phyloP scores from a whole-genome alignment of 169 alveolate species.

The Cryptosporidium viatorum region DNA sequence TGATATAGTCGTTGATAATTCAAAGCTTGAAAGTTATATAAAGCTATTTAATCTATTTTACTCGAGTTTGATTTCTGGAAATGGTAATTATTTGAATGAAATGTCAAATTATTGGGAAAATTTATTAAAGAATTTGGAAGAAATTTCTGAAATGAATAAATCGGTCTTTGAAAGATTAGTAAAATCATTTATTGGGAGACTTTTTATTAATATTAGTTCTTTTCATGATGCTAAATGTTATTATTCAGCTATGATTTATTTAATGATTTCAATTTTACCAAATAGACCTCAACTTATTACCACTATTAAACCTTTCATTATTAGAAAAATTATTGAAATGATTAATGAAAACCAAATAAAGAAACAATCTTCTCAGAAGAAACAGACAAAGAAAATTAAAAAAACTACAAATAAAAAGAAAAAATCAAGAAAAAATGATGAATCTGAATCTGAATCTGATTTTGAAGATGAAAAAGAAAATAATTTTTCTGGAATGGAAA shows the following conservation, averaged over 20 bases:
- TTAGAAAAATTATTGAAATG: constrained; percentile 42
- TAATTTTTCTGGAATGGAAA: constrained; percentile 28
- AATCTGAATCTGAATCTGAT: background rate
- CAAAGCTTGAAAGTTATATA: constrained; percentile 19
- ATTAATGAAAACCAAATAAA: constrained; percentile 19
- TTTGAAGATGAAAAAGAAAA: constrained; percentile 44
- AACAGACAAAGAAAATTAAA: background rate
- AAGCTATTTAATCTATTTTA: constrained; percentile 16
- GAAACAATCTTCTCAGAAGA: background rate
- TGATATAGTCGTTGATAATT: constrained; percentile 1
- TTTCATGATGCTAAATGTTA: constrained; percentile 18
- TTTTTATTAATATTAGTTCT: constrained; percentile 29
- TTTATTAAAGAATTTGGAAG: constrained; percentile 7
- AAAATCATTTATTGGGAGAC: constrained; percentile 27
- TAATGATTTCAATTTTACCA: constrained; percentile 30
- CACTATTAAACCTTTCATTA: constrained; percentile 45
- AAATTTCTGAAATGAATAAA: constrained; percentile 4
- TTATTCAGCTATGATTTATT: constrained; percentile 72
- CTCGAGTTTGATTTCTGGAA: constrained; percentile 34
- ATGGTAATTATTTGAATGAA: constrained; percentile 41
- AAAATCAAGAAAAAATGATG: background rate
- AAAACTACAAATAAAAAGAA: background rate
- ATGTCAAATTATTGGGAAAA: constrained; percentile 24
- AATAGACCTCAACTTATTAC: constrained; percentile 46
- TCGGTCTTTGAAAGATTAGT: background rate